Conservation (phyloP, 345 rosid species). For the Linum usitatissimum region DNA sequence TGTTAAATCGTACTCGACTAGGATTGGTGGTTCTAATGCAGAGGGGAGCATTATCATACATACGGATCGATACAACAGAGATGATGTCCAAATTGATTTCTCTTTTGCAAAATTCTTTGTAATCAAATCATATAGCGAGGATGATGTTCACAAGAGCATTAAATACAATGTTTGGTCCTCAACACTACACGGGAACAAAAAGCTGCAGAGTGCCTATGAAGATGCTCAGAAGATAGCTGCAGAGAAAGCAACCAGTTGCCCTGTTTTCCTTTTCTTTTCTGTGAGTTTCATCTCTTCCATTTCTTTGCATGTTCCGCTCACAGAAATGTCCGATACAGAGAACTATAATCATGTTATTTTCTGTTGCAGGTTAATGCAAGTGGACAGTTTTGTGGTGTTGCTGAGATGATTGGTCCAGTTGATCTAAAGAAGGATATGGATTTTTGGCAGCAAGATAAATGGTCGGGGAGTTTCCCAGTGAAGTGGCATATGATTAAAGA, state of each 20-base stretch:
- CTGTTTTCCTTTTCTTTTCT: constrained; percentile 79
- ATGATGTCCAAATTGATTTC: constrained; percentile 48
- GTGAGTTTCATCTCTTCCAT: constrained; percentile 34
- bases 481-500: constrained; percentile 95
- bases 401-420: constrained; percentile 90
- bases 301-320: not conserved
- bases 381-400: constrained; percentile 93
- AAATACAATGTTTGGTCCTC: constrained; percentile 94
- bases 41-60: constrained; percentile 53
- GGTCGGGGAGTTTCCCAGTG: constrained; percentile 92
- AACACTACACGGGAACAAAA: constrained; percentile 91
- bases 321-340: not conserved
- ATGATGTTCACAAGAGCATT: constrained; percentile 97
- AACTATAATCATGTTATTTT: constrained; percentile 12
- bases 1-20: constrained; percentile 56
- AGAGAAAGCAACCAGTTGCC: constrained; percentile 45
- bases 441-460: constrained; percentile 99
- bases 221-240: constrained; percentile 55
- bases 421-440: constrained; percentile 75
- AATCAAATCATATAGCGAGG: constrained; percentile 93
- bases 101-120: constrained; percentile 68
- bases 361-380: constrained; percentile 83
- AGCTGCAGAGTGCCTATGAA: constrained; percentile 65
- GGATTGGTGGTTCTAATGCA: constrained; percentile 42
- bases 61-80: constrained; percentile 65